phyloP scores from a whole-genome alignment of 192 early-diverging fungal species.

The Coemansia sp. region DNA sequence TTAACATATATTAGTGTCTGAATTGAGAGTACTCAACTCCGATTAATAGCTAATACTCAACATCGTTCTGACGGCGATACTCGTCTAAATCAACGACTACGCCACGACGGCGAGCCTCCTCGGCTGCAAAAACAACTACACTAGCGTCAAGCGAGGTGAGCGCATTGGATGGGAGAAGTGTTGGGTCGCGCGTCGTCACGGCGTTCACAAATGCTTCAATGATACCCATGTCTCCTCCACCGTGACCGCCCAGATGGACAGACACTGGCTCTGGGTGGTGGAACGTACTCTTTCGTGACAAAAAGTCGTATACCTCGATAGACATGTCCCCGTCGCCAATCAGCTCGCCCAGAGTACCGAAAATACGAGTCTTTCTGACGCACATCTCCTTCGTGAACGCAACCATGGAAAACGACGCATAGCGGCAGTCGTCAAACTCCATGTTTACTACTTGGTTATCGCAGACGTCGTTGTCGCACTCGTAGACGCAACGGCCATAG shows the following conservation, averaged over 20 bases:
- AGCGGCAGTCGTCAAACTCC: conserved; percentile 57
- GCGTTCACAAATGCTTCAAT: conserved; percentile 20
- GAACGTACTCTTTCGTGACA: conserved; percentile 33
- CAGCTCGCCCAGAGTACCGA: conserved; percentile 60
- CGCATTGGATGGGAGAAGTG: conserved; percentile 15
- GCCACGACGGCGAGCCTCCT: conserved; percentile 20
- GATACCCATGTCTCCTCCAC: conserved; percentile 26
- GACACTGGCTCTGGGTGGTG: conserved; percentile 7
- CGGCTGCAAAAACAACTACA: conserved; percentile 28
- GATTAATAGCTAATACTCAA: background rate
- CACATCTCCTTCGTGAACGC: conserved; percentile 60
- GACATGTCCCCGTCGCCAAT: conserved; percentile 54
- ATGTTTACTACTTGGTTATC: conserved; percentile 68
- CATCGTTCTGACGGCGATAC: conserved; percentile 8
- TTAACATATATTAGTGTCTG: background rate
- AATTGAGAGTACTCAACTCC: background rate
- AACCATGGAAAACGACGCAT: conserved; percentile 61
- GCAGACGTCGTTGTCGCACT: conserved; percentile 69
- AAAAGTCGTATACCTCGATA: conserved; percentile 56
- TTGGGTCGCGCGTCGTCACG: conserved; percentile 5
- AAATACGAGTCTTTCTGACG: conserved; percentile 58
- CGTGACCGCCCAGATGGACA: conserved; percentile 13
- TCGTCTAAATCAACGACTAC: conserved; percentile 13
- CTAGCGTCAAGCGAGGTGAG: conserved; percentile 10
- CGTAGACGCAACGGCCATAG: conserved; percentile 72